Evolutionary conservation across 176 grass and related monocot genomes (phyloP).

Genomic region (Echinochloa phyllopogon): DNA sequence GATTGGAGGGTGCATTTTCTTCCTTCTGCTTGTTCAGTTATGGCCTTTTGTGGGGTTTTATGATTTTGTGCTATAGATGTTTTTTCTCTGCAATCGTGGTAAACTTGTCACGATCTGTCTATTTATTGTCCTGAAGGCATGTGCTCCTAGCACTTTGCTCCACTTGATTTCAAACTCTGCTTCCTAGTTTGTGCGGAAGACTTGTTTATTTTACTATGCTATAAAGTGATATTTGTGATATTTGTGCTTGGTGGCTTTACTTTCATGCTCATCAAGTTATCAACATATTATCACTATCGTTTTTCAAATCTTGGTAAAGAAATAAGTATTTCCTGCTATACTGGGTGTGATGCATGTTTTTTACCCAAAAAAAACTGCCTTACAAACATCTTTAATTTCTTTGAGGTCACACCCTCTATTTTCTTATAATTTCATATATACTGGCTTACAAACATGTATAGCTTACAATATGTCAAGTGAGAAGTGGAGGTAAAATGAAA

Average conservation of each 20-base stretch:
- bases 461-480: neutral
- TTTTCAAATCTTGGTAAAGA: neutral
- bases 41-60: constrained; percentile 19
- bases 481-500: neutral
- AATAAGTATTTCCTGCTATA: neutral
- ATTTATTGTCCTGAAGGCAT: neutral
- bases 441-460: neutral
- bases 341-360: neutral
- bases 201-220: neutral
- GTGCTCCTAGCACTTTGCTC: constrained; percentile 1
- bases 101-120: neutral
- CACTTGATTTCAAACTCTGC: constrained; percentile 1
- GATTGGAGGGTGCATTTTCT: constrained; percentile 26
- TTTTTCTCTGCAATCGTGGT: neutral
- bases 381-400: neutral
- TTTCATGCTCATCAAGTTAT: neutral
- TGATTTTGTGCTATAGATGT: neutral
- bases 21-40: neutral
- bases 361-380: neutral
- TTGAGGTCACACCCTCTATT: neutral
- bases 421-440: neutral
- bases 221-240: constrained; percentile 29
- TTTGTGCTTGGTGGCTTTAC: constrained; percentile 24
- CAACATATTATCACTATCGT: neutral
- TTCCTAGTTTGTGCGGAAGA: constrained; percentile 11